These are phyloP conservation scores for Ogataea dorogensis DNA, from an alignment of 805 yeast species.

Conservation along the genomic window DNA sequence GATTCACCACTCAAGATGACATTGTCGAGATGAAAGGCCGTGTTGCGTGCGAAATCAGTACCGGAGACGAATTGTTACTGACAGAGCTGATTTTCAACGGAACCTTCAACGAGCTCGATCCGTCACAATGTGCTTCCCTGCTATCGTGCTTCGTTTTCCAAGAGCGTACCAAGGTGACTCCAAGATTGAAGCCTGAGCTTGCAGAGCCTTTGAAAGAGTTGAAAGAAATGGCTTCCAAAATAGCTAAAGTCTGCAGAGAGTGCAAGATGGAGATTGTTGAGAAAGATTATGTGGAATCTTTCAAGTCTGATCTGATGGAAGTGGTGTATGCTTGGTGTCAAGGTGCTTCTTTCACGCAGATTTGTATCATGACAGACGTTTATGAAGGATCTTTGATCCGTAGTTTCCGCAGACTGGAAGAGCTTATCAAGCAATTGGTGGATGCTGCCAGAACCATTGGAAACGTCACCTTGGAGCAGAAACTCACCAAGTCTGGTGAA, in stretches of 20 bases:
- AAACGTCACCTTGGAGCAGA: slow-evolving; percentile 76
- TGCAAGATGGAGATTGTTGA: slow-evolving; percentile 88
- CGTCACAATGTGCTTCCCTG: slow-evolving; percentile 90
- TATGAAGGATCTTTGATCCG: slow-evolving; percentile 96
- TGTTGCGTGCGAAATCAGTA: slow-evolving; percentile 86
- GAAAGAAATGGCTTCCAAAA: slow-evolving; percentile 86
- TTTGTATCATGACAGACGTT: slow-evolving; percentile 98
- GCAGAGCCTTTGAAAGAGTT: slow-evolving; percentile 88
- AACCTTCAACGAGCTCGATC: slow-evolving; percentile 80
- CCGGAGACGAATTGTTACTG: slow-evolving; percentile 80
- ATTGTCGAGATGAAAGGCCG: slow-evolving; percentile 95
- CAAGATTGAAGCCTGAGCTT: slow-evolving; percentile 81
- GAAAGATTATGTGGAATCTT: slow-evolving; percentile 87
- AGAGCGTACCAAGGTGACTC: slow-evolving; percentile 87
- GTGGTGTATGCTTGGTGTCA: slow-evolving; percentile 96
- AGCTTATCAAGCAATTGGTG: slow-evolving; percentile 83
- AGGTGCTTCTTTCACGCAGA: slow-evolving; percentile 94
- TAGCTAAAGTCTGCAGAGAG: slow-evolving; percentile 87
- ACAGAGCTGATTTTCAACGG: slow-evolving; percentile 96
- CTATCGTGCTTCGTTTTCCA: slow-evolving; percentile 96
- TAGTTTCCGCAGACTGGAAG: slow-evolving; percentile 92
- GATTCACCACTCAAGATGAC: slow-evolving; percentile 82
- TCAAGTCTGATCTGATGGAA: slow-evolving; percentile 93
- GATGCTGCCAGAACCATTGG: slow-evolving; percentile 95
- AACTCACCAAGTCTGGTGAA: slow-evolving; percentile 83